Percentiles rank a stretch among this genome's conserved stretches.
Evolutionary conservation across 495 filamentous ascomycete genomes (phyloP).

Genomic region (Penicillium tannophilum): DNA sequence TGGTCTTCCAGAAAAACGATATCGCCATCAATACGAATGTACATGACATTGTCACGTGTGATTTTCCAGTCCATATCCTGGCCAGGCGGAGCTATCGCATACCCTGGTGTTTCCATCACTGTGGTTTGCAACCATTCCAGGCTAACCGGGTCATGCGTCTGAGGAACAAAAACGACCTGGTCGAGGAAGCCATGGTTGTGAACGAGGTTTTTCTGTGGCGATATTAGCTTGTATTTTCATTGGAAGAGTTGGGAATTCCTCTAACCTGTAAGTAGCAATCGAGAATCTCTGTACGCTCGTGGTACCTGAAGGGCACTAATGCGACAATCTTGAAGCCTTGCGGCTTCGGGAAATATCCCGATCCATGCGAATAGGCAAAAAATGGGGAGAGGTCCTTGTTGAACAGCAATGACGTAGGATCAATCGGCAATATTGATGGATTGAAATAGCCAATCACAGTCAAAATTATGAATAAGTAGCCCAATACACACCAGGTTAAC

Average conservation of each 20-base stretch:
- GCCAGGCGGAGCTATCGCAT: constrained; percentile 25
- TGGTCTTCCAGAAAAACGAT: constrained; percentile 56
- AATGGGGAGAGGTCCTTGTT: constrained; percentile 31
- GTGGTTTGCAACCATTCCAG: constrained; percentile 45
- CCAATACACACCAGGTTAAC: constrained; percentile 27
- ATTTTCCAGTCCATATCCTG: constrained; percentile 23
- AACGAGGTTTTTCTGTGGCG: constrained; percentile 48
- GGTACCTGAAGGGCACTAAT: constrained; percentile 51
- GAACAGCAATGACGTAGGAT: constrained; percentile 27
- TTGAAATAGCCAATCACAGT: constrained; percentile 25
- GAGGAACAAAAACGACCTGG: constrained; percentile 54
- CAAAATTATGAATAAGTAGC: constrained; percentile 32
- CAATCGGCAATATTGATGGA: constrained; percentile 25
- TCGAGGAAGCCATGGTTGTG: constrained; percentile 56
- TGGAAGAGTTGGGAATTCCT: neutral
- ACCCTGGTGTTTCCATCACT: constrained; percentile 30
- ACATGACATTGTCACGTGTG: constrained; percentile 38
- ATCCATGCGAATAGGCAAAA: constrained; percentile 34
- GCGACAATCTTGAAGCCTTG: constrained; percentile 47
- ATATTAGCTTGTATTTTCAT: neutral
- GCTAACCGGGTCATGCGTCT: constrained; percentile 47
- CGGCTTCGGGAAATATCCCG: constrained; percentile 43
- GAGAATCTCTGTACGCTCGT: constrained; percentile 49
- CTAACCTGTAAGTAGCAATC: constrained; percentile 55
- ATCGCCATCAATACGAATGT: constrained; percentile 60